Evolutionary conservation across 805 yeast species (phyloP).

Genomic region (Blastobotrys parvus): DNA sequence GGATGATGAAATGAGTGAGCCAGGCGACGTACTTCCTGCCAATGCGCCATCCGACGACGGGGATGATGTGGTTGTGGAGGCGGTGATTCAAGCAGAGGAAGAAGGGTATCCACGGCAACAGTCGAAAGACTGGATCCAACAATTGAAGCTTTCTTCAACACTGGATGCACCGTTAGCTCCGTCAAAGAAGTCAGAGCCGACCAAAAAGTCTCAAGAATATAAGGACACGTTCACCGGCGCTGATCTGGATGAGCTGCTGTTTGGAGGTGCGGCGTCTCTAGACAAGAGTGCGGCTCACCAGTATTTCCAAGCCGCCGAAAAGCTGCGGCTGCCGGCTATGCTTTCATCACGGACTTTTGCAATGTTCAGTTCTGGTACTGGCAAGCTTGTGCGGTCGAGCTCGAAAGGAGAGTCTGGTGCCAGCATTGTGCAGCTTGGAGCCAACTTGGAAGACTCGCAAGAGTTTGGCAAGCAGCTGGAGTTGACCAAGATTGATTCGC

Average conservation of each 20-base stretch:
- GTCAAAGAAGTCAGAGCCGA: conserved; percentile 4
- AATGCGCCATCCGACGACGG: not conserved
- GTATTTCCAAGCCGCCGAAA: conserved; percentile 10
- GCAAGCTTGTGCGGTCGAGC: conserved; percentile 5
- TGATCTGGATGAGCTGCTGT: conserved; percentile 41
- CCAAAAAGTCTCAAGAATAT: not conserved
- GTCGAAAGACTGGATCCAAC: conserved; percentile 50
- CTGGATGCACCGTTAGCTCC: conserved; percentile 10
- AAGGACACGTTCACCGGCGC: conserved; percentile 23
- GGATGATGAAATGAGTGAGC: not conserved
- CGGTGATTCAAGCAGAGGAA: too few relatives aligned
- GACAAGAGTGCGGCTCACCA: conserved; percentile 9
- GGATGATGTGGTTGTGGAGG: not conserved
- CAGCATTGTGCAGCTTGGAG: not conserved
- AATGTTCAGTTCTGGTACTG: conserved; percentile 11
- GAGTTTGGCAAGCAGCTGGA: conserved; percentile 1
- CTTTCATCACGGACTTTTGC: conserved; percentile 8
- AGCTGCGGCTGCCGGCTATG: conserved; percentile 12
- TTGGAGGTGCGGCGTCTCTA: conserved; percentile 28
- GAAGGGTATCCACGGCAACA: not conserved
- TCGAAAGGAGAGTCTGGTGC: not conserved
- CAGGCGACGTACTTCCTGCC: not conserved
- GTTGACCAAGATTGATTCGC: not conserved
- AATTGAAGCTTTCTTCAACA: conserved; percentile 42
- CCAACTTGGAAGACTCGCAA: not conserved